Base-by-base conservation (phyloP, 2,329 filamentous ascomycete genomes). In the Colletotrichum destructivum region DNA sequence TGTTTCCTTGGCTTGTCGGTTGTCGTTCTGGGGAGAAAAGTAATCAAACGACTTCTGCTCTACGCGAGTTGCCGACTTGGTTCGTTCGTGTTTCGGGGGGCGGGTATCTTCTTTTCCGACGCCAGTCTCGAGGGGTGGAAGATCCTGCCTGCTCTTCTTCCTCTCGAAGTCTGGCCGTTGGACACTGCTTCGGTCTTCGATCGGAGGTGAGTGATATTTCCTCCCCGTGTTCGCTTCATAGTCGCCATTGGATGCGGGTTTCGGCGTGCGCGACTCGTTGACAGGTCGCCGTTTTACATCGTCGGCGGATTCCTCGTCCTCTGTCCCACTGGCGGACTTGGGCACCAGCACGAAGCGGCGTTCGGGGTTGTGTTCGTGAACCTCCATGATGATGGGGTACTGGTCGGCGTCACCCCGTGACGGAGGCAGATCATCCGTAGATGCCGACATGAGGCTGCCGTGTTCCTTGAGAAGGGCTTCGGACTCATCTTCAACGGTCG, bases 401-500 rank as follows among this genome's bases (percentile, higher is more conserved):
- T 95, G 93, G 63, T 95, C 91, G 69, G 92, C 81, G 7, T 88
- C 87, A 49, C 93, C 93, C 68, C 88, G 88, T 69, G 87, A 87
- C 61, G 86, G 85, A 38, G 88, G 86, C 69, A 91, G 89, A 74
- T 92, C 91, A 68, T 83, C 85, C 65, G 72, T 74, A 13, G 71
- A 47, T 21, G 74, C 76, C 54, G 75, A 79, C 62, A 75, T 75
- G 47, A 57, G 49, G 54, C 79, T 76, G 35, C 85, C 84, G 75
- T 88, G 81, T 78, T 95, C 93, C 78, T 86, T 89, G 7, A 87
- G 88, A 47, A 94, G 80, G 9, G 92, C 89, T 16, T 84, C 86
- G 18, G 79, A 82, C 79, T 94, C 93, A 78, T 95, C 92, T 79
- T 95, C 93, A 59, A 92, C 91, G 46, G 81, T 90, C 4, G 92